Evolutionary conservation across 2,329 filamentous ascomycete genomes (phyloP).

Genomic region (Hypoxylon sp.): DNA sequence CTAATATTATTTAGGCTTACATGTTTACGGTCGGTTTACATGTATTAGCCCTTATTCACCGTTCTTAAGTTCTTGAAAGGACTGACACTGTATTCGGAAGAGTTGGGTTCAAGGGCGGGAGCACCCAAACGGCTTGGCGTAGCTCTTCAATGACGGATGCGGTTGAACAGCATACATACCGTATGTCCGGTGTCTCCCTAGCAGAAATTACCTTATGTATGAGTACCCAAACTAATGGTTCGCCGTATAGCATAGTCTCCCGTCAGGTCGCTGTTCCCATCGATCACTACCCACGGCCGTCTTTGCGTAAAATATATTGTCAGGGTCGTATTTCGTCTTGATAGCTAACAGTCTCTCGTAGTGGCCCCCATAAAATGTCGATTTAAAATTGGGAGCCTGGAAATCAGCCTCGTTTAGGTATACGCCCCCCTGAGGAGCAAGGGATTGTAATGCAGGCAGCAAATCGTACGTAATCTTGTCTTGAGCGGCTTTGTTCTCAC

Average conservation of each 20-base stretch:
- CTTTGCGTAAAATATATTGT: constrained; percentile 58
- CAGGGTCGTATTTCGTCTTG: constrained; percentile 61
- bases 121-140: not conserved
- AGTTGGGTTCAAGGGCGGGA: not conserved
- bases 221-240: not conserved
- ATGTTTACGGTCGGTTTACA: not conserved
- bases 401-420: constrained; percentile 62
- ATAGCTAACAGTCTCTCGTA: constrained; percentile 55
- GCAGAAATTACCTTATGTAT: too few species aligned
- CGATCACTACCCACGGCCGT: constrained; percentile 61
- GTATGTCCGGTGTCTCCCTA: too few species aligned
- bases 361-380: constrained; percentile 56
- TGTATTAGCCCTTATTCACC: not conserved
- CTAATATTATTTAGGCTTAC: not conserved
- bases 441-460: constrained; percentile 17
- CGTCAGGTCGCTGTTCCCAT: constrained; percentile 57
- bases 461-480: constrained; percentile 38
- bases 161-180: too few species aligned
- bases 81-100: not conserved
- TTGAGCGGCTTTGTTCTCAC: constrained; percentile 22
- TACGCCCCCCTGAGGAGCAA: constrained; percentile 43
- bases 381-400: constrained; percentile 52
- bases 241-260: constrained; percentile 57
- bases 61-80: not conserved
- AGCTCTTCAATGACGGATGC: too few species aligned